Percentiles rank a stretch among this genome's conserved stretches.
These are phyloP conservation scores for Tetradesmus lagerheimii DNA, from an alignment of 139 green algal species.

Conservation along the genomic window DNA sequence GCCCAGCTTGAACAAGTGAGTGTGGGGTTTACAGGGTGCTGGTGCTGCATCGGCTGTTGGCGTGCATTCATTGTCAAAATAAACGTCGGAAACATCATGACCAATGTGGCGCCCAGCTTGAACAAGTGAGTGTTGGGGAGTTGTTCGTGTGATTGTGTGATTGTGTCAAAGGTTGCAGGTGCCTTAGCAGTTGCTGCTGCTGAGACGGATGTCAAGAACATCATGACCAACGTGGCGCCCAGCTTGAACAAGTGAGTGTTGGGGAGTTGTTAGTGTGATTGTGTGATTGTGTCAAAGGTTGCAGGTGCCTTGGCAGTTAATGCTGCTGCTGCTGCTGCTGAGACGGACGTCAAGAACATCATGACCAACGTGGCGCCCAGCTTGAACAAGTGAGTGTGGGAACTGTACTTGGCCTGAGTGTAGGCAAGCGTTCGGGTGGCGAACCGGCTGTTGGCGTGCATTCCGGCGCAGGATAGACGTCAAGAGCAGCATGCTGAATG, in stretches of 20 bases:
- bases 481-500: too few relatives aligned
- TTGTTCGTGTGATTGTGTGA: too few relatives aligned
- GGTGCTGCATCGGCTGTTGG: not conserved
- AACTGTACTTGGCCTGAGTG: too few relatives aligned
- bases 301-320: too few relatives aligned
- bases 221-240: not conserved
- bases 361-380: not conserved
- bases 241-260: not conserved
- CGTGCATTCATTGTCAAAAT: not conserved
- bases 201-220: not conserved
- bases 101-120: not conserved
- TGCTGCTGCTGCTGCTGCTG: not conserved
- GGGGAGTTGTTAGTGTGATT: too few relatives aligned
- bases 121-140: not conserved
- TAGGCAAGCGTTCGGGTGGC: too few relatives aligned
- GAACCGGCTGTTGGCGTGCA: too few relatives aligned
- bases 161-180: too few relatives aligned
- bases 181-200: not conserved
- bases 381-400: slow-evolving; percentile 11
- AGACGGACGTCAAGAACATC: not conserved
- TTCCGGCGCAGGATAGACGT: too few relatives aligned
- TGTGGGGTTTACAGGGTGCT: not conserved
- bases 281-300: too few relatives aligned
- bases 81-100: not conserved
- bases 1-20: slow-evolving; percentile 8